phyloP scores from a whole-genome alignment of 1,139 yeast genomes.

The Magnusiomyces sp. region DNA sequence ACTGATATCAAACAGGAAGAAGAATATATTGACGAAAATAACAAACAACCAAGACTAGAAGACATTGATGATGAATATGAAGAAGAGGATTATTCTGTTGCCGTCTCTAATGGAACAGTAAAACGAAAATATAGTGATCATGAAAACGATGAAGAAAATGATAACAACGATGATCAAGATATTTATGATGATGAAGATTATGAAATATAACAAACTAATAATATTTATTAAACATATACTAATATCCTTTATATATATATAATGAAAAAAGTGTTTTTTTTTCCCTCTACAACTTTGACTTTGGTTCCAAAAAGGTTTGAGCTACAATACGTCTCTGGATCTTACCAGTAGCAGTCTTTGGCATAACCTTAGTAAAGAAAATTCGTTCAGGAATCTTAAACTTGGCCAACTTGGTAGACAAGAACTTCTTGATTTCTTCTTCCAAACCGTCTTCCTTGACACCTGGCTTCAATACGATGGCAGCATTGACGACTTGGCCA shows the following conservation, averaged over 20 bases:
- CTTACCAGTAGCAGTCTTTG: constrained; percentile 67
- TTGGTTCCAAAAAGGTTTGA: constrained; percentile 27
- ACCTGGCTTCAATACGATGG: constrained; percentile 42
- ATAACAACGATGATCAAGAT: constrained; percentile 1
- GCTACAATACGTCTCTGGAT: constrained; percentile 57
- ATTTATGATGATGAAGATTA: background rate
- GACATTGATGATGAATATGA: background rate
- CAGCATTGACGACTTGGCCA: constrained; percentile 62
- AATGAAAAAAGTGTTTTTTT: background rate
- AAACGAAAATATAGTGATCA: constrained; percentile 1
- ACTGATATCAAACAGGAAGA: background rate
- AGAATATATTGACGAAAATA: background rate
- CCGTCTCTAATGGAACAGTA: constrained; percentile 4
- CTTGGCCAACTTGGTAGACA: constrained; percentile 39
- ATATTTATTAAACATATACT: background rate
- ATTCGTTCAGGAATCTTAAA: constrained; percentile 52
- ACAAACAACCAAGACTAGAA: background rate
- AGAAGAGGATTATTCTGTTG: background rate
- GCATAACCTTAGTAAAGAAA: constrained; percentile 50
- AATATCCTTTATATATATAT: too few relatives aligned
- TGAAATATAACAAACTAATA: background rate
- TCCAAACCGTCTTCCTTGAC: constrained; percentile 26
- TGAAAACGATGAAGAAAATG: constrained; percentile 8
- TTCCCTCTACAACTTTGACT: constrained; percentile 21
- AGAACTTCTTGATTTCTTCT: constrained; percentile 39